Conservation (phyloP, 179 eudicot genomes). For the Spinacia oleracea region DNA sequence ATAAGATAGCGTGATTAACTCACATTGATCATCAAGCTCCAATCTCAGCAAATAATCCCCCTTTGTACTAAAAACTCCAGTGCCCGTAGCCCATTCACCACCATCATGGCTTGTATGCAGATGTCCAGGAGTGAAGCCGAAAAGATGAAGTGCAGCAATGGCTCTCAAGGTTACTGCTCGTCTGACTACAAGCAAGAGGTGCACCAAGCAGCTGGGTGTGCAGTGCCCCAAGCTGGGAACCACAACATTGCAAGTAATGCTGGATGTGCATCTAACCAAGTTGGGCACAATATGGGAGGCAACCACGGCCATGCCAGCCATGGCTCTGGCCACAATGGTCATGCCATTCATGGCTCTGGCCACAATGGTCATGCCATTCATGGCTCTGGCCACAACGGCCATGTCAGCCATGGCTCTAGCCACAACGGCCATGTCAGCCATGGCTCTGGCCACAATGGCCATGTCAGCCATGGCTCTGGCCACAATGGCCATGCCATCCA, state of each 20-base stretch:
- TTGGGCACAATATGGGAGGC: slow-evolving; percentile 8
- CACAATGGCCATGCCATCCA: background rate
- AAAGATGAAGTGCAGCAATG: slow-evolving; percentile 14
- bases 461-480: background rate
- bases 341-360: slow-evolving; percentile 2
- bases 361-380: slow-evolving; percentile 11
- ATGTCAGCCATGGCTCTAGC: slow-evolving; percentile 8
- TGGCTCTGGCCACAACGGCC: slow-evolving; percentile 5
- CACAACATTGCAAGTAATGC: slow-evolving; percentile 3
- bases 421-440: too few relatives aligned
- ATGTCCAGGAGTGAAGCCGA: slow-evolving; percentile 28
- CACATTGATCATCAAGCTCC: slow-evolving; percentile 26
- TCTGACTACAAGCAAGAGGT: slow-evolving; percentile 17
- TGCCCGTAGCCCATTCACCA: slow-evolving; percentile 1
- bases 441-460: slow-evolving; percentile 1
- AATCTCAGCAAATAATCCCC: slow-evolving; percentile 5
- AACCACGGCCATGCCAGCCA: too few relatives aligned
- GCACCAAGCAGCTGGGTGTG: slow-evolving; percentile 13
- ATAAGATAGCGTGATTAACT: slow-evolving; percentile 21
- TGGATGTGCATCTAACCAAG: slow-evolving; percentile 14
- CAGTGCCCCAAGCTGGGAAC: slow-evolving; percentile 14
- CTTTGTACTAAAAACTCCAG: background rate
- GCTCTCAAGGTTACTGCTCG: slow-evolving; percentile 19
- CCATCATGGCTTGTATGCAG: slow-evolving; percentile 33
- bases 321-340: slow-evolving; percentile 8